A percentile compares a stretch with the other conserved stretches of the same genome.
These are phyloP conservation scores for Peziza echinospora DNA, from an alignment of 495 filamentous ascomycete genomes.

Conservation along the genomic window DNA sequence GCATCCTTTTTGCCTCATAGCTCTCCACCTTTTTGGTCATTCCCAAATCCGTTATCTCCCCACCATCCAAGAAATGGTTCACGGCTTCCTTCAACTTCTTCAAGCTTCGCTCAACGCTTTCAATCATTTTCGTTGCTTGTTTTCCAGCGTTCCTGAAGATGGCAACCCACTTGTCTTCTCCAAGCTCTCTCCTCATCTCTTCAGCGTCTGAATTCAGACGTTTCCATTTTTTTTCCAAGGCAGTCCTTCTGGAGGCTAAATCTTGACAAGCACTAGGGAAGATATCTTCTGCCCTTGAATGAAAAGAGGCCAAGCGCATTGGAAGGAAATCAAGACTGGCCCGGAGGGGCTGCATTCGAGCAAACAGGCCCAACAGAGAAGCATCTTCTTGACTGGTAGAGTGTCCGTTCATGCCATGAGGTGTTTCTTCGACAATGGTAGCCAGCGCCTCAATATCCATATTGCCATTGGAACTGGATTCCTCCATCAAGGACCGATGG, in stretches of 20 bases:
- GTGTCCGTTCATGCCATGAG: conserved; percentile 26
- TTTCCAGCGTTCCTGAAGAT: conserved; percentile 84
- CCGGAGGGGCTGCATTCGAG: conserved; percentile 78
- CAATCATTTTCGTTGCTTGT: conserved; percentile 84
- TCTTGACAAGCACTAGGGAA: conserved; percentile 85
- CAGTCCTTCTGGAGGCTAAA: conserved; percentile 44
- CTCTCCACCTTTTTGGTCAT: conserved; percentile 68
- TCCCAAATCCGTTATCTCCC: conserved; percentile 37
- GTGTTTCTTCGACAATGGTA: conserved; percentile 80
- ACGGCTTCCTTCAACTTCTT: conserved; percentile 53
- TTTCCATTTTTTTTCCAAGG: conserved; percentile 58
- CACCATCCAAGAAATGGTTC: conserved; percentile 16
- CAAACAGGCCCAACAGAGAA: conserved; percentile 65
- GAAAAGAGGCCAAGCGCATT: conserved; percentile 80
- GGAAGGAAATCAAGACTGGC: conserved; percentile 90
- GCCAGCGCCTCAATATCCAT: conserved; percentile 79
- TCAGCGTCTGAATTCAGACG: conserved; percentile 74
- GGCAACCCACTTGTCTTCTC: conserved; percentile 85
- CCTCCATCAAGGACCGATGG: conserved; percentile 46
- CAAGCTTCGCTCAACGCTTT: conserved; percentile 71
- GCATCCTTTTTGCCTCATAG: conserved; percentile 85
- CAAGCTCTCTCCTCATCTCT: conserved; percentile 62
- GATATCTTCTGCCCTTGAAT: conserved; percentile 44
- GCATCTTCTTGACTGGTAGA: conserved; percentile 31
- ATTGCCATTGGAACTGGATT: conserved; percentile 29